Conservation (phyloP, 352 stramenopile genomes). For the Globisporangium emineosum region DNA sequence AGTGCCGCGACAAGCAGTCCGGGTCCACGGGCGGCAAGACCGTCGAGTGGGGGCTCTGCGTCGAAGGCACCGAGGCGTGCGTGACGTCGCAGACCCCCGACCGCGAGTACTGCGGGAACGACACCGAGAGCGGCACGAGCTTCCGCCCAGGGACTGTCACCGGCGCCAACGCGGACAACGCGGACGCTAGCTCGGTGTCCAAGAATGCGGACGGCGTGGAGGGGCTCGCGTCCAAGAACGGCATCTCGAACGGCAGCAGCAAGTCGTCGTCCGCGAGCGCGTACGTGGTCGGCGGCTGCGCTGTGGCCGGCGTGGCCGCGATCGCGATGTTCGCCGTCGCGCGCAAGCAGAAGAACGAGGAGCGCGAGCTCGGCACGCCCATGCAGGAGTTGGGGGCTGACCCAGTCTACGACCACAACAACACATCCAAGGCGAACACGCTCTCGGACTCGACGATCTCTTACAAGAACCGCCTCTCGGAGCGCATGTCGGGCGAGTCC, state of each 20-base stretch:
- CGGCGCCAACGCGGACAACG: slow-evolving; percentile 14
- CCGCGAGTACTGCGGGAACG: slow-evolving; percentile 18
- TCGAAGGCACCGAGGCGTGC: slow-evolving; percentile 15
- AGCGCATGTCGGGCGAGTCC: slow-evolving; percentile 19
- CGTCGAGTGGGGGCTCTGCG: slow-evolving; percentile 22
- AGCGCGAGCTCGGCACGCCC: slow-evolving; percentile 28
- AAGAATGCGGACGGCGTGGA: slow-evolving; percentile 7
- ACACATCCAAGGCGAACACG: slow-evolving; percentile 20
- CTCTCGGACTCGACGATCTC: slow-evolving; percentile 7
- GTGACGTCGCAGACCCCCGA: slow-evolving; percentile 17
- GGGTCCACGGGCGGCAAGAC: slow-evolving; percentile 12
- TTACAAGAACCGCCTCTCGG: slow-evolving; percentile 16
- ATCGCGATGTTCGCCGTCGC: slow-evolving; percentile 39
- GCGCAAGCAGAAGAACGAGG: slow-evolving; percentile 22
- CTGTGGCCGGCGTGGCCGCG: slow-evolving; percentile 25
- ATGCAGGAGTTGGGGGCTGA: slow-evolving; percentile 12
- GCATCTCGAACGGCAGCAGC: slow-evolving; percentile 13
- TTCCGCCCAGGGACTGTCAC: slow-evolving; percentile 11
- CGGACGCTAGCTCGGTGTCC: background rate
- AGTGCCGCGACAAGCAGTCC: slow-evolving; percentile 31
- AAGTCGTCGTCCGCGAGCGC: slow-evolving; percentile 20
- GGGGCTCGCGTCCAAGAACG: slow-evolving; percentile 27
- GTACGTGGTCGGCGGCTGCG: slow-evolving; percentile 25
- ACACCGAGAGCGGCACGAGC: slow-evolving; percentile 4
- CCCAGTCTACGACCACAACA: slow-evolving; percentile 16